Conservation (phyloP, 2,329 filamentous ascomycete genomes). For the Zalaria obscura region DNA sequence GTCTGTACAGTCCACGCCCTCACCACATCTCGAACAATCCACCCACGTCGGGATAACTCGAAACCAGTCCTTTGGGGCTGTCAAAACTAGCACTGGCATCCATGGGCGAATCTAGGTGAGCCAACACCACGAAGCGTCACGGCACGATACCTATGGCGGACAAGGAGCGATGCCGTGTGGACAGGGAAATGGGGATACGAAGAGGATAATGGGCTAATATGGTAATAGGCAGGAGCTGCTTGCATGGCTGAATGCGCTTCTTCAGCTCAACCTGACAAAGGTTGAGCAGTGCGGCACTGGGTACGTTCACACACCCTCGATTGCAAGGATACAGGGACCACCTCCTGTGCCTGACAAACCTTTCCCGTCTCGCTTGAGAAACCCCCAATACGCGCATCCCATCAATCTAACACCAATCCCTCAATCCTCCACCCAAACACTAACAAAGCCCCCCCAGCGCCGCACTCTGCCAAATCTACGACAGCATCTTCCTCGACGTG, state of each 20-base stretch:
- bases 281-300: conserved; percentile 98
- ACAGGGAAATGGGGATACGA: too few species aligned
- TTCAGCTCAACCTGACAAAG: conserved; percentile 95
- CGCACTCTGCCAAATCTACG: conserved; percentile 91
- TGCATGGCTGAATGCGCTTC: conserved; percentile 91
- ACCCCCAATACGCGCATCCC: too few species aligned
- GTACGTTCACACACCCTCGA: conserved; percentile 39
- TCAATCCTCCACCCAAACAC: too few species aligned
- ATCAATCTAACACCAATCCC: too few species aligned
- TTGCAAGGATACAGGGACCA: conserved; percentile 1
- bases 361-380: too few species aligned
- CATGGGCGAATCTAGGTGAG: not conserved
- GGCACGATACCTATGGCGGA: not conserved
- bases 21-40: too few species aligned
- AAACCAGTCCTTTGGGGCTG: too few species aligned
- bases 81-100: too few species aligned
- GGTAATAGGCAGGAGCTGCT: conserved; percentile 76
- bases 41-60: too few species aligned
- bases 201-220: not conserved
- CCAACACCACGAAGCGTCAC: not conserved
- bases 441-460: conserved; percentile 44
- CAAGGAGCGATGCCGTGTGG: not conserved
- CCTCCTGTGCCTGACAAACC: conserved; percentile 1
- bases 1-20: too few species aligned
- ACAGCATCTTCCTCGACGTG: conserved; percentile 93